Evolutionary conservation across 2,329 filamentous ascomycete genomes (phyloP).

Genomic region (Venturia asperata): DNA sequence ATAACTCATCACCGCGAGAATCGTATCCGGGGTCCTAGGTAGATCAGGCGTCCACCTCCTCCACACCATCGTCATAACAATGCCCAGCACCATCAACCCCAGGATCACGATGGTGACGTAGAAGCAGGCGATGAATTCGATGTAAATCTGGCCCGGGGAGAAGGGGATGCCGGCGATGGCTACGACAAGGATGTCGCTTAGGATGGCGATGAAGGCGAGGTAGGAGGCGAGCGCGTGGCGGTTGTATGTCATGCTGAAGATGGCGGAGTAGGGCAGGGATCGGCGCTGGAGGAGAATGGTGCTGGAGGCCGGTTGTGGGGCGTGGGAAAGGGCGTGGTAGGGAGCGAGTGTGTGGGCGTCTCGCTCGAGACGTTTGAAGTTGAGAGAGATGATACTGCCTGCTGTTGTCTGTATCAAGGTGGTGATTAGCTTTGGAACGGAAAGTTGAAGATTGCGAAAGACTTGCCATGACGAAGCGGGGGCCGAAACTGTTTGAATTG

Average conservation of each 20-base stretch:
- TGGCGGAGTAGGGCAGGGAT: conserved; percentile 9
- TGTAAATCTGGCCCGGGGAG: conserved; percentile 14
- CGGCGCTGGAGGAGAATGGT: conserved; percentile 15
- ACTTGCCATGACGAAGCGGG: conserved; percentile 18
- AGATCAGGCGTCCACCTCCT: conserved; percentile 17
- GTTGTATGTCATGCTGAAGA: conserved; percentile 16
- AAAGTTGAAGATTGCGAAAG: not conserved
- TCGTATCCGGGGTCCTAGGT: conserved; percentile 20
- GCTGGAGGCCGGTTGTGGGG: not conserved
- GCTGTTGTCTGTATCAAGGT: not conserved
- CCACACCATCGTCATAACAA: conserved; percentile 16
- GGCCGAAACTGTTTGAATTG: conserved; percentile 19
- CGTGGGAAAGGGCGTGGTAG: conserved; percentile 1
- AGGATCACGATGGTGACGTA: conserved; percentile 19
- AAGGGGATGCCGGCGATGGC: conserved; percentile 19
- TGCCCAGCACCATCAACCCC: conserved; percentile 19
- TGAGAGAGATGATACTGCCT: conserved; percentile 11
- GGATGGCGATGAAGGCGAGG: conserved; percentile 17
- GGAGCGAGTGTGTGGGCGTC: conserved; percentile 15
- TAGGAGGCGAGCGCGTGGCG: conserved; percentile 16
- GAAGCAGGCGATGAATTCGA: conserved; percentile 15
- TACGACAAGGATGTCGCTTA: conserved; percentile 20
- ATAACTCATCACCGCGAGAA: conserved; percentile 20
- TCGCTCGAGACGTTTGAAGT: conserved; percentile 7
- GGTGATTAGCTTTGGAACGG: not conserved